Evolutionary conservation across 768 basidiomycete species (phyloP).

Genomic region (Lactifluus hygrophoroides): DNA sequence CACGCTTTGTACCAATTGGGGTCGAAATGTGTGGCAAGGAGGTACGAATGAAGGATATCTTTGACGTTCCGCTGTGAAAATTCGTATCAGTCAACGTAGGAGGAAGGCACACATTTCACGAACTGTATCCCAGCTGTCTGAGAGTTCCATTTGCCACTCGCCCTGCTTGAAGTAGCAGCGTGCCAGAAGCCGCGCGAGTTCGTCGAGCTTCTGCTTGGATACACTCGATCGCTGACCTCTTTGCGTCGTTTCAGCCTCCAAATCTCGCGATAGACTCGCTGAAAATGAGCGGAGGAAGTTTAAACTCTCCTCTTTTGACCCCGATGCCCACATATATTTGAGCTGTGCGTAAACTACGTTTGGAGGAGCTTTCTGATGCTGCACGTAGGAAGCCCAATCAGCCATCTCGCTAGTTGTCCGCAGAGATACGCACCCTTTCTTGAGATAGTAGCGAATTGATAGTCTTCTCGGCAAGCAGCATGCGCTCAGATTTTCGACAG

Average conservation of each 20-base stretch:
- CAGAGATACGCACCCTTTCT: conserved; percentile 40
- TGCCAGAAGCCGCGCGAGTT: conserved; percentile 82
- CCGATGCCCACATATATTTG: conserved; percentile 92
- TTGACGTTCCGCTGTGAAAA: conserved; percentile 60
- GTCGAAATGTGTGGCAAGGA: conserved; percentile 84
- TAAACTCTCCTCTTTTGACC: conserved; percentile 70
- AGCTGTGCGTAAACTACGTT: conserved; percentile 94
- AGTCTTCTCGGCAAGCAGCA: conserved; percentile 94
- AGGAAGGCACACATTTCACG: conserved; percentile 25
- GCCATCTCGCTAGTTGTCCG: background rate
- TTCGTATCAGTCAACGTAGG: conserved; percentile 14
- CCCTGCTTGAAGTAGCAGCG: conserved; percentile 96
- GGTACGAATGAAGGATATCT: conserved; percentile 78
- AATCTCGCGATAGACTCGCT: conserved; percentile 60
- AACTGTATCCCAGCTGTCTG: conserved; percentile 73
- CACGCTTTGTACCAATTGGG: conserved; percentile 98
- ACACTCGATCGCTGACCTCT: conserved; percentile 39
- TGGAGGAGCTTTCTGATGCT: conserved; percentile 71
- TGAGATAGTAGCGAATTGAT: conserved; percentile 84
- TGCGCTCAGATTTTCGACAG: conserved; percentile 90
- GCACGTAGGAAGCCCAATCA: conserved; percentile 3
- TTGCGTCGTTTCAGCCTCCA: conserved; percentile 52
- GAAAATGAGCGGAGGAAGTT: conserved; percentile 78
- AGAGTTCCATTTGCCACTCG: conserved; percentile 82
- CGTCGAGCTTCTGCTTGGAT: conserved; percentile 51